Evolutionary conservation across 495 filamentous ascomycete genomes (phyloP).

Genomic region (Podospora sp.): DNA sequence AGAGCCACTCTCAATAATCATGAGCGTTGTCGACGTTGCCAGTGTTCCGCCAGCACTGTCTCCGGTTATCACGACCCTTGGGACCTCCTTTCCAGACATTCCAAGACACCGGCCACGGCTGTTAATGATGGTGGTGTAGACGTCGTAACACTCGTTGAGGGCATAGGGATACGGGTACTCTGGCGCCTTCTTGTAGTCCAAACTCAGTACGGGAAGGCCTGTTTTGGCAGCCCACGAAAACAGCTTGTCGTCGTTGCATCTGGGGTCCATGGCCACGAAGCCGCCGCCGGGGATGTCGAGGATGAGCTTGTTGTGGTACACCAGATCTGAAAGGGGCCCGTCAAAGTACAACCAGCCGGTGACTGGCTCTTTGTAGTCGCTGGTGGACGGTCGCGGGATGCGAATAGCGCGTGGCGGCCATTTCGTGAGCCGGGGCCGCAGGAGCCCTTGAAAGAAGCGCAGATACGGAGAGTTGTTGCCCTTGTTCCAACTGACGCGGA

Average conservation of each 20-base stretch:
- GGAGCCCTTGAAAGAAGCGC: constrained; percentile 63
- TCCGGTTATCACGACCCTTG: constrained; percentile 79
- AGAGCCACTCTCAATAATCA: constrained; percentile 76
- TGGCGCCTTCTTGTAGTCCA: constrained; percentile 94
- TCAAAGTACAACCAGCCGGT: constrained; percentile 94
- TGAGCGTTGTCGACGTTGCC: constrained; percentile 77
- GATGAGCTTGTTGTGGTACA: constrained; percentile 77
- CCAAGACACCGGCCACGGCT: constrained; percentile 81
- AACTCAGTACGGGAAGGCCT: constrained; percentile 80
- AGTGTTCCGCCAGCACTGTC: constrained; percentile 94
- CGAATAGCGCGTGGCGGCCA: constrained; percentile 80
- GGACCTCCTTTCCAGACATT: constrained; percentile 68
- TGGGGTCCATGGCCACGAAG: constrained; percentile 92
- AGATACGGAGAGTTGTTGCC: constrained; percentile 77
- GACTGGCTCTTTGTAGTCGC: constrained; percentile 79
- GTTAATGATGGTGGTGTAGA: constrained; percentile 78
- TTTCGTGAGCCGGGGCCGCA: constrained; percentile 76
- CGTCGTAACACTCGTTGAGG: constrained; percentile 94
- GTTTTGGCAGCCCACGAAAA: constrained; percentile 85
- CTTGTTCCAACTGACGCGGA: constrained; percentile 96
- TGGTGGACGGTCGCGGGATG: constrained; percentile 76
- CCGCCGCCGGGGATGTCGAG: constrained; percentile 93
- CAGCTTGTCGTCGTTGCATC: constrained; percentile 89
- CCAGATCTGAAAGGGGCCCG: constrained; percentile 75
- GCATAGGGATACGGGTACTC: constrained; percentile 96